Evolutionary conservation across 1,284 basidiomycete genomes (phyloP).

Genomic region (Cerioporus squamosus): DNA sequence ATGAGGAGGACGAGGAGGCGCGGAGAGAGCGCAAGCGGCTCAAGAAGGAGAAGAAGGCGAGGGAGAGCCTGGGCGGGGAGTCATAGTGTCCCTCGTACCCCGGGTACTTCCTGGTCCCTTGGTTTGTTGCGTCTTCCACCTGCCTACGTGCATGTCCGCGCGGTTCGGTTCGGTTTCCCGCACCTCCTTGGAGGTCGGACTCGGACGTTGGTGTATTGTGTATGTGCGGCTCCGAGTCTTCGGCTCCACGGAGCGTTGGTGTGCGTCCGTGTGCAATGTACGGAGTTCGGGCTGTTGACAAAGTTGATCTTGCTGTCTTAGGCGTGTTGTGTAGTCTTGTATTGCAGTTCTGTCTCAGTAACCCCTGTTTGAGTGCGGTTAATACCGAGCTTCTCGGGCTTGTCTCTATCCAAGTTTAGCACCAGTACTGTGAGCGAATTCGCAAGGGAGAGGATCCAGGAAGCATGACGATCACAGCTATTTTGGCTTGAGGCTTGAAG

Average conservation of each 20-base stretch:
- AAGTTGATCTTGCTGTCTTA: constrained; percentile 7
- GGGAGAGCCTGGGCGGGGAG: constrained; percentile 38
- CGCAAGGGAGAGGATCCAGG: too few relatives aligned
- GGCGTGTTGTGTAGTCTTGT: constrained; percentile 18
- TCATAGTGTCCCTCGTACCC: constrained; percentile 27
- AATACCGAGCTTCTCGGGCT: too few relatives aligned
- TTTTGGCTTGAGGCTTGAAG: too few relatives aligned
- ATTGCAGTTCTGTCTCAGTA: neutral
- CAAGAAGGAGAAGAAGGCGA: constrained; percentile 42
- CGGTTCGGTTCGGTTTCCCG: too few relatives aligned
- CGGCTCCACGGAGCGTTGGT: neutral
- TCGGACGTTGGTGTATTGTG: too few relatives aligned
- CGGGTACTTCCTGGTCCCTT: neutral
- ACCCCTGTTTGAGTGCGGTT: neutral
- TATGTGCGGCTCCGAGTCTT: neutral
- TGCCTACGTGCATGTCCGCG: neutral
- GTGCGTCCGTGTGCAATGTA: constrained; percentile 14
- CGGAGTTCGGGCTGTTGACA: constrained; percentile 10
- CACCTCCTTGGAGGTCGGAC: too few relatives aligned
- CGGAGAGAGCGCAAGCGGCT: constrained; percentile 37
- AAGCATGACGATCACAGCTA: too few relatives aligned
- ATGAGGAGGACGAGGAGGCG: constrained; percentile 40
- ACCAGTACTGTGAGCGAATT: too few relatives aligned
- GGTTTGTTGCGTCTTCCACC: neutral
- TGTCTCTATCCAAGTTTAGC: too few relatives aligned